Percentiles rank a stretch among this genome's conserved stretches.
These are phyloP conservation scores for Triticum turgidum DNA, from an alignment of 176 grass and related monocot genomes.

Conservation along the genomic window DNA sequence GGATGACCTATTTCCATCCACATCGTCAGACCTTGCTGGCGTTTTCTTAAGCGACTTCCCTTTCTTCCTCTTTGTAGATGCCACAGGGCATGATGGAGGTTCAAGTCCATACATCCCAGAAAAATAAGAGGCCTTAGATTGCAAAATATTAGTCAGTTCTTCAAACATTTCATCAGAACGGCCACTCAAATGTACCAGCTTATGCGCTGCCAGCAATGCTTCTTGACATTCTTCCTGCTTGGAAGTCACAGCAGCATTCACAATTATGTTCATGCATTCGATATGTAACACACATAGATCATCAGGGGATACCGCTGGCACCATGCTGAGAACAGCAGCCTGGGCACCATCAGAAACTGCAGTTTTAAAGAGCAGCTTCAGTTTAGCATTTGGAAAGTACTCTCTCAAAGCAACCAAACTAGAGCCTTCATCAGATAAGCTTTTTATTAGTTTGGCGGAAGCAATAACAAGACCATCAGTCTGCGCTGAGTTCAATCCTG, in stretches of 20 bases:
- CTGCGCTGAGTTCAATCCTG: slow-evolving; percentile 57
- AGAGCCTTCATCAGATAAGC: slow-evolving; percentile 49
- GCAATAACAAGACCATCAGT: slow-evolving; percentile 77
- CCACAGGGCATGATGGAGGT: slow-evolving; percentile 32
- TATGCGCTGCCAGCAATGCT: slow-evolving; percentile 56
- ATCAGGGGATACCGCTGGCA: slow-evolving; percentile 54
- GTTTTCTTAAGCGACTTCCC: slow-evolving; percentile 60
- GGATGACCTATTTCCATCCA: slow-evolving; percentile 41
- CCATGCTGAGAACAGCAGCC: slow-evolving; percentile 63
- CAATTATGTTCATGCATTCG: slow-evolving; percentile 65
- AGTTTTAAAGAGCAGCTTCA: slow-evolving; percentile 57
- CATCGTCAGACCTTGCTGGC: slow-evolving; percentile 11
- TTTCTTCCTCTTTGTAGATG: slow-evolving; percentile 58
- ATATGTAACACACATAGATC: slow-evolving; percentile 48
- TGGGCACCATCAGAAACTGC: slow-evolving; percentile 63
- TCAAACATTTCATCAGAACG: slow-evolving; percentile 79
- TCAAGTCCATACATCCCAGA: slow-evolving; percentile 40
- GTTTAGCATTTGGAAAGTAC: slow-evolving; percentile 58
- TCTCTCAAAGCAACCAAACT: slow-evolving; percentile 56
- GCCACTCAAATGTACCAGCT: slow-evolving; percentile 55
- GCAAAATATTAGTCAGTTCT: slow-evolving; percentile 64
- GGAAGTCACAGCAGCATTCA: slow-evolving; percentile 52
- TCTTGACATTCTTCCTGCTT: slow-evolving; percentile 56
- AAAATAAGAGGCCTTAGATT: slow-evolving; percentile 55
- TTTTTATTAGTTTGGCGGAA: slow-evolving; percentile 67